Evolutionary conservation across 179 eudicot species (phyloP), one percentile per base, ranked within the genome.

Genomic region (Nepenthes alata): DNA sequence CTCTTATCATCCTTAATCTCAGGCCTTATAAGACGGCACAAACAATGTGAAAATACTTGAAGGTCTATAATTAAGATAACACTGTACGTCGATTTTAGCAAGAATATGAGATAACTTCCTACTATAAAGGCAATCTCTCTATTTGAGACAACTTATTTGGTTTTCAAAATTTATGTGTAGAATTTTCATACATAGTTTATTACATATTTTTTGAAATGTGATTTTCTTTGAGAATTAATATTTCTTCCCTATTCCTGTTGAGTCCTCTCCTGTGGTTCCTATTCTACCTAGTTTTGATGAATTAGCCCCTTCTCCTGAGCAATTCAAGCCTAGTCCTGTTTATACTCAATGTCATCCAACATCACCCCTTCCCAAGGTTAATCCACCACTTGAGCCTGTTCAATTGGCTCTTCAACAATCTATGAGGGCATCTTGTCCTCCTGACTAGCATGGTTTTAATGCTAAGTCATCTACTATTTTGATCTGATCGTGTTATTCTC

Each of bases 121-220:
- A 25, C 25, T 25, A 25, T 25, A 25, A 25, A 25, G 25, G 25
- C 25, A 25, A 25, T 25, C 25, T 25, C 25, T 25, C 25, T 25
- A 25, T 25, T 25, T 25, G 1, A 25, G 25, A 25, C 25, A 25
- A 25, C 25, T 25, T 25, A 25, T 25, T 25, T 25, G 25, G 25
- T 25, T 25, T 25, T 25, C 25, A 25, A 25, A 25, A 25, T 25
- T 25, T 25, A 0, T 25, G 1, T 25, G 25, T 25, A 25, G 25
- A 25, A 25, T 25, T 25, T 25, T 25, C 25, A 25, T 25, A 25
- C 25, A 25, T 25, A 25, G 25, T 25, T 25, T 25, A 25, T 25
- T 25, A 25, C 41, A 45, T n/a, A 13, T 52, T 15, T 59, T 64
- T 8, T 7, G 44, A 6, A 59, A 67, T 59, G 64, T 67, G 0